These are phyloP conservation scores for Nakataea oryzae DNA, from an alignment of 2,329 filamentous ascomycete genomes.

Conservation along the genomic window DNA sequence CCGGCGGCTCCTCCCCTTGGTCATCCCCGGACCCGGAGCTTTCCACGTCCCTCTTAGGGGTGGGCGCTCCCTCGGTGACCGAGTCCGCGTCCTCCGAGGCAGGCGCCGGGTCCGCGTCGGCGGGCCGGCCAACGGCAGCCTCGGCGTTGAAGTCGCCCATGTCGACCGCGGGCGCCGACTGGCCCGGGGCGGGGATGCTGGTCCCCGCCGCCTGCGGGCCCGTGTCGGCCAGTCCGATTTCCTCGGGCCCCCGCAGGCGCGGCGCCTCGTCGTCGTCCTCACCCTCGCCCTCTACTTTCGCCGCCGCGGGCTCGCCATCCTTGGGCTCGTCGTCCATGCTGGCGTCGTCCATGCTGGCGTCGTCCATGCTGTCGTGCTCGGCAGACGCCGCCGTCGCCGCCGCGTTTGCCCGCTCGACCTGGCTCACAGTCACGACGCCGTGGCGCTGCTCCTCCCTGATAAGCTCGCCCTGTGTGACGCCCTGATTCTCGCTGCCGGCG, in stretches of 20 bases:
- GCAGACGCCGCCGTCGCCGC: slow-evolving; percentile 5
- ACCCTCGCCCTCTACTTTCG: slow-evolving; percentile 17
- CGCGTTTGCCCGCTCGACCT: slow-evolving; percentile 36
- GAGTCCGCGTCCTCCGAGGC: slow-evolving; percentile 5
- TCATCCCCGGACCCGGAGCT: slow-evolving; percentile 22
- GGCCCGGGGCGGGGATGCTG: slow-evolving; percentile 24
- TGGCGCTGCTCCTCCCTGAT: slow-evolving; percentile 79
- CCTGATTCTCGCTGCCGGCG: slow-evolving; percentile 16
- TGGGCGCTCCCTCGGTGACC: slow-evolving; percentile 18
- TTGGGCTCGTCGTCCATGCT: slow-evolving; percentile 8
- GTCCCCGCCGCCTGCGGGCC: slow-evolving; percentile 53
- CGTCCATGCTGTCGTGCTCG: slow-evolving; percentile 3
- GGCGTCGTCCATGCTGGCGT: not conserved
- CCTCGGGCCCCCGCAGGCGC: slow-evolving; percentile 73
- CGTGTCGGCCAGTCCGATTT: slow-evolving; percentile 78
- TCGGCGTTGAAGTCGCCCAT: slow-evolving; percentile 49
- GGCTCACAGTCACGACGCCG: slow-evolving; percentile 62
- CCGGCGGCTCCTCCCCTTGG: slow-evolving; percentile 19
- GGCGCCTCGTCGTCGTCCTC: slow-evolving; percentile 50
- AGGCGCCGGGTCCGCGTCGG: slow-evolving; percentile 12
- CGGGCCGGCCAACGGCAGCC: slow-evolving; percentile 47
- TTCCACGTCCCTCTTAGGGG: slow-evolving; percentile 45
- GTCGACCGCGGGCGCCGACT: slow-evolving; percentile 23
- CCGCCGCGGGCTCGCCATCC: slow-evolving; percentile 13
- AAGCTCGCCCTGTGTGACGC: slow-evolving; percentile 73